Conservation (phyloP, 1,284 basidiomycete genomes). For the Hemileia vastatrix region DNA sequence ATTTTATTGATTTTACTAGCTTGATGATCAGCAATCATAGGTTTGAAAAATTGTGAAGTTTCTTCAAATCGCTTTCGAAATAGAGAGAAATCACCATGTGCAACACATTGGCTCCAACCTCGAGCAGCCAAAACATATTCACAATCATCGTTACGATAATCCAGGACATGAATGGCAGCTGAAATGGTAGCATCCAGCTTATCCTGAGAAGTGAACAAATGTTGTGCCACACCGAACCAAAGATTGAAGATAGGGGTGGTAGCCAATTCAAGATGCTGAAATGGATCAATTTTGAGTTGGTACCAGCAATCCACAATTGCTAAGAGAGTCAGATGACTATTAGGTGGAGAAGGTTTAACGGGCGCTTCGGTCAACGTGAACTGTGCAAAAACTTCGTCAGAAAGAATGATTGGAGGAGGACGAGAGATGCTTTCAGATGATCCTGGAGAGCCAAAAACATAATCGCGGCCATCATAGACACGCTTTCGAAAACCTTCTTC, state of each 20-base stretch:
- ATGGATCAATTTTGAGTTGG: slow-evolving; percentile 73
- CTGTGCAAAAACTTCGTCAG: slow-evolving; percentile 73
- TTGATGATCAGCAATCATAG: no score
- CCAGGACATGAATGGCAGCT: slow-evolving; percentile 67
- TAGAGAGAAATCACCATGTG: slow-evolving; percentile 81
- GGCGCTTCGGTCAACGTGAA: slow-evolving; percentile 64
- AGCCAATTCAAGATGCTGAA: slow-evolving; percentile 80
- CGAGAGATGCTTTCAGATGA: slow-evolving; percentile 41
- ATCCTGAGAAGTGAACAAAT: slow-evolving; percentile 63
- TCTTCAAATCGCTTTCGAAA: slow-evolving; percentile 72
- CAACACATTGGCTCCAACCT: slow-evolving; percentile 94
- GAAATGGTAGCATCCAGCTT: slow-evolving; percentile 62
- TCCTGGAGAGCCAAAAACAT: slow-evolving; percentile 60
- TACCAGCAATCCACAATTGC: slow-evolving; percentile 99
- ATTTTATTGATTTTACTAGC: no score
- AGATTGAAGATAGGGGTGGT: slow-evolving; percentile 93
- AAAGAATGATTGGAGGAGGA: slow-evolving; percentile 64
- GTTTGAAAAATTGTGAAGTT: slow-evolving; percentile 49
- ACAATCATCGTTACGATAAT: slow-evolving; percentile 76
- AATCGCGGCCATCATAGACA: slow-evolving; percentile 64
- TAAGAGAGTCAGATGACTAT: slow-evolving; percentile 89
- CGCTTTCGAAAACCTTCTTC: slow-evolving; percentile 59
- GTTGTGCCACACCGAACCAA: slow-evolving; percentile 95
- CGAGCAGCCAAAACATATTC: slow-evolving; percentile 89
- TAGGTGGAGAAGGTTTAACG: slow-evolving; percentile 48